Evolutionary conservation across 2,329 filamentous ascomycete genomes (phyloP), one percentile per base, ranked within the genome.

Genomic region (Orbilia blumenaviensis): DNA sequence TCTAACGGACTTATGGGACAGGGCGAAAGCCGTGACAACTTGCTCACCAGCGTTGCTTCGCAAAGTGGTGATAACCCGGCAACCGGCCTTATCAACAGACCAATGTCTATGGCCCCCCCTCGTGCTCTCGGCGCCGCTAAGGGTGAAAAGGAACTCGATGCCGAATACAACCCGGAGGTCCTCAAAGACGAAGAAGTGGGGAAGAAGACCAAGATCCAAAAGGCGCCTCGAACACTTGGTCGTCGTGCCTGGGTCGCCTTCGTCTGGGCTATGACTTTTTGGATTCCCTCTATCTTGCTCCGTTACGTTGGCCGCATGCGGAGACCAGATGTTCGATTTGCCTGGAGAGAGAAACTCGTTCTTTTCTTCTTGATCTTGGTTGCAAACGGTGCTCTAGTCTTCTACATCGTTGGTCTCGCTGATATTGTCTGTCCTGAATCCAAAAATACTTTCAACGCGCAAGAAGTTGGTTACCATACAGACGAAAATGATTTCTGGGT

Each of bases 331-430:
- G 93, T 99, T 7, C 92, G 95, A 25, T 92, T 97, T 89, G 95
- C 95, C 0, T 99, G 95, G 95, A 89, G 95, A 83, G 95, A 99
- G 81, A 99, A 99, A 84, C 61, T 99, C 9, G 91, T 95, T 0
- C 85, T 99, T 9, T 89, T 94, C 52, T 85, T 92, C 72, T 80
- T 97, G 62, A 98, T 99, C 79, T 82, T 92, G 29, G 80, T 99
- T 10, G 84, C 96, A 79, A 99, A 99, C 83, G 93, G 82, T 41
- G 81, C 88, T 27, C 88, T 99, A 77, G 86, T 97, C 71, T 99
- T 99, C 84, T 97, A 93, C 88, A 97, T 99, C 80, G 88, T 97
- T 78, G 88, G 84, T 41, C 95, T 99, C 80, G 94, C 94, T 34
- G 89, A 87, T 66, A 83, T 99, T 0, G 86, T 98, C 2, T 99